A percentile compares a stretch with the other conserved stretches of the same genome.
These are phyloP conservation scores for Termitomyces sp. DNA, from an alignment of 768 basidiomycete genomes.

Conservation along the genomic window DNA sequence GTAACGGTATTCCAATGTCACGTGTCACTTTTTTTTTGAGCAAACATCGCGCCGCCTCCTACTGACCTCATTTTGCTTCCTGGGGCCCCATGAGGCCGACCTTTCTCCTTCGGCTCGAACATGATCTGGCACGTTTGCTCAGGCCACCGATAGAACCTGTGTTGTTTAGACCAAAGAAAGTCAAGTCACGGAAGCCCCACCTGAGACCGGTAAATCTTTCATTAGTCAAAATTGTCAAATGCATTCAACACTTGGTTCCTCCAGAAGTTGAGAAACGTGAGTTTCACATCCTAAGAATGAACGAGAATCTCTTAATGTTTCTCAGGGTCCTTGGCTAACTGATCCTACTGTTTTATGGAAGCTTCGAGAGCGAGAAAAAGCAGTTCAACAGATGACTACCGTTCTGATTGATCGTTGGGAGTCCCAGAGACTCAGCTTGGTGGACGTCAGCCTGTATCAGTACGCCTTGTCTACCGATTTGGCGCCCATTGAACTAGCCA, in stretches of 20 bases:
- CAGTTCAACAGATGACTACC: background rate
- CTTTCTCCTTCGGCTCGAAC: background rate
- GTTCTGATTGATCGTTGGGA: background rate
- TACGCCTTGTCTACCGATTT: background rate
- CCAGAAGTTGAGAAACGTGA: background rate
- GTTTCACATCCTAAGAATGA: background rate
- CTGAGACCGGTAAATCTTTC: background rate
- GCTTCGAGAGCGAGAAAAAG: background rate
- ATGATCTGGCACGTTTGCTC: background rate
- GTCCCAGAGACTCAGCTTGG: background rate
- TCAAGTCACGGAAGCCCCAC: too few relatives aligned
- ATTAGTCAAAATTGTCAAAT: too few relatives aligned
- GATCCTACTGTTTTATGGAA: background rate
- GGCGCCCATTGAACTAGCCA: conserved; percentile 10
- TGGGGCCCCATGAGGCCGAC: background rate
- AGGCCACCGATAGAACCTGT: too few relatives aligned
- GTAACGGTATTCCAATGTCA: background rate
- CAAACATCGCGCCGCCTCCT: too few relatives aligned
- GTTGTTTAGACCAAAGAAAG: too few relatives aligned
- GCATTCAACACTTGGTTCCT: background rate
- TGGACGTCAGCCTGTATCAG: conserved; percentile 7
- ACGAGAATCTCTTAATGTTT: background rate
- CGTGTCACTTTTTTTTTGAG: background rate
- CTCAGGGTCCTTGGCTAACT: too few relatives aligned
- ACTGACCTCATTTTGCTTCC: too few relatives aligned